These are phyloP conservation scores for Colletotrichum liaoningense DNA, from an alignment of 2,329 filamentous ascomycete genomes.

Conservation along the genomic window DNA sequence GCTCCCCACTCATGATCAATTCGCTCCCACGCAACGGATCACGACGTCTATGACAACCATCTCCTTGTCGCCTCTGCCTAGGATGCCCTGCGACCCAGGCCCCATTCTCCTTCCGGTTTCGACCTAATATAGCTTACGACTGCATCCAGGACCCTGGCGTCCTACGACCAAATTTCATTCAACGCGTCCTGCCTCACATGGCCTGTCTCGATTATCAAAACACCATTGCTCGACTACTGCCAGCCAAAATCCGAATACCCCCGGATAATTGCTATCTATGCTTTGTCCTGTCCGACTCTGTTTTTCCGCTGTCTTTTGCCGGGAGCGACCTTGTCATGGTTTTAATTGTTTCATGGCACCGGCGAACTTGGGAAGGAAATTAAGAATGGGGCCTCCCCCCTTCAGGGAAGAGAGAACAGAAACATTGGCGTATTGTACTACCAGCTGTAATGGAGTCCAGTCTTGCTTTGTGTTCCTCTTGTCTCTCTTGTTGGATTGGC, in stretches of 20 bases:
- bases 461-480: neutral
- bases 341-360: neutral
- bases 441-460: neutral
- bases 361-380: slow-evolving; percentile 11
- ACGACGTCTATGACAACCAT: slow-evolving; percentile 37
- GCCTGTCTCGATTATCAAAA: slow-evolving; percentile 4
- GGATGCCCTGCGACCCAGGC: slow-evolving; percentile 27
- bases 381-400: neutral
- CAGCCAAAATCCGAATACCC: neutral
- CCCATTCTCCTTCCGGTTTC: slow-evolving; percentile 26
- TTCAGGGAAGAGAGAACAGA: neutral
- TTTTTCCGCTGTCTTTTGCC: slow-evolving; percentile 7
- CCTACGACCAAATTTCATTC: slow-evolving; percentile 31
- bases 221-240: neutral
- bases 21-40: slow-evolving; percentile 37
- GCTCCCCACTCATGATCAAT: slow-evolving; percentile 33
- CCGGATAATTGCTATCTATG: neutral
- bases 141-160: slow-evolving; percentile 32
- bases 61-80: slow-evolving; percentile 30
- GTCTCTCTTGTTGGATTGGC: neutral
- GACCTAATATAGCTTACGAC: slow-evolving; percentile 28
- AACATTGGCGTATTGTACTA: neutral
- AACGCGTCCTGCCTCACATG: neutral
- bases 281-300: neutral
- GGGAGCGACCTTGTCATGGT: slow-evolving; percentile 17